Base-by-base conservation (phyloP, 805 yeast species). In the Cyberlindnera mississippiensis region DNA sequence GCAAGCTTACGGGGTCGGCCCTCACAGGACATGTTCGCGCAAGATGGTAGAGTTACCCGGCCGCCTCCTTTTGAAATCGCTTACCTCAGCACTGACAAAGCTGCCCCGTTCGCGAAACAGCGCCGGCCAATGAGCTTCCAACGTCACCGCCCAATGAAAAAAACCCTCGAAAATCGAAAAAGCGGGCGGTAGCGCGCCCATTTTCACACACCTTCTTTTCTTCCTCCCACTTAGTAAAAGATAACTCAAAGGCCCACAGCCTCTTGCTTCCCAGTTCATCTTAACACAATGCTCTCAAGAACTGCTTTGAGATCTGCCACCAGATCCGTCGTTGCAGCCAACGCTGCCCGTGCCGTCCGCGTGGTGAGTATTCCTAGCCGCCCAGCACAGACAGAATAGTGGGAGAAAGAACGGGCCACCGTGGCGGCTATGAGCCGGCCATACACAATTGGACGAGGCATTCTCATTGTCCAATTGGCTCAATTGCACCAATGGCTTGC, bases 251-350 rank as follows among this genome's bases (percentile, higher is more conserved):
- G 39, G 38, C 41, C 38, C 41, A 38, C 41, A 39, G 43, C 46
- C 46, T 40, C 37, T 35, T 40, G 38, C 34, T 20, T 19, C 19
- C 20, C 37, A 40, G 37, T 38, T 38, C 43, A 33, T 31, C 41
- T 29, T 34, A 27, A 24, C 32, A 48, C 50, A 65, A 84, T 85
- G 93, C 83, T 85, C 75, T 82, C 90, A 66, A 88, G 93, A 78
- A 79, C 89, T 69, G 78, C 80, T 72, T 75, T 83, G 69, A 85
- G 90, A 75, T 78, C 86, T 66, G 88, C 88, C 67, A 77, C 86
- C 67, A 84, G 87, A 75, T 75, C 87, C 64, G 83, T 82, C 63
- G 73, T 82, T 64, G 74, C 75, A 57, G 72, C 72, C 58, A 72
- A 72, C 65, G 62, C 69, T 59, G 71, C 71, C 45, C 62, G 62